Base-by-base conservation (phyloP, 495 filamentous ascomycete species). In the Hypomontagnella monticulosa region DNA sequence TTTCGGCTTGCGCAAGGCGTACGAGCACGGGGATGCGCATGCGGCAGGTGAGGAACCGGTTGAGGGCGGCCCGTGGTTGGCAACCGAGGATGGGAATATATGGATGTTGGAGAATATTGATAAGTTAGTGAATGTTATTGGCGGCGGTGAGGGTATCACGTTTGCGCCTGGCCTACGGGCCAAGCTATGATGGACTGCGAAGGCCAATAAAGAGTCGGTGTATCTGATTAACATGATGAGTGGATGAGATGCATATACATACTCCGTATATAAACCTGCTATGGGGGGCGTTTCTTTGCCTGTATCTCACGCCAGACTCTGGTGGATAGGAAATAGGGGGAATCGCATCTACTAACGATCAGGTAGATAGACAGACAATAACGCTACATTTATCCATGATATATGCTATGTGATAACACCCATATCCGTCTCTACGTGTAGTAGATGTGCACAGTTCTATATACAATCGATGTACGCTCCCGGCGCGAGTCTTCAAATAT, bases 41-140 rank as follows among this genome's bases (percentile, higher is more conserved):
- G 84, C 76, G 20, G 69, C 59, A 41, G 61, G 78, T 6, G 85
- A 87, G 70, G 69, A 74, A 4, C 80, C 84, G 56, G 73, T 79
- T 0, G 76, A 85, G 54, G 87, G 81, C 1, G 84, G 81, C 0
- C 71, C 79, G 64, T 91, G 88, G 87, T 69, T 93, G 65, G 88
- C 89, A 1, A 83, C 79, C 36, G 88, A 93, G 67, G 90, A 91
- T 66, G 91, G 91, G 1, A 87, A 86, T 67, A 75, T 81, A 44
- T 93, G 91, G 91, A 76, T 92, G 19, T 63, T 93, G 73, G 80
- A 83, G 55, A 87, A 83, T 60, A 84, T 93, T 33, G 91, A 93
- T 78, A 73, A 75, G 33, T 86, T 93, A 67, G 85, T 91, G 0
- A 80, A 84, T 69, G 82, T 83, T 1, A 85, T 93, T 67, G 81